A percentile compares a stretch with the other conserved stretches of the same genome.
These are phyloP conservation scores for Esteya vermicola DNA, from an alignment of 2,329 filamentous ascomycete genomes.

Conservation along the genomic window DNA sequence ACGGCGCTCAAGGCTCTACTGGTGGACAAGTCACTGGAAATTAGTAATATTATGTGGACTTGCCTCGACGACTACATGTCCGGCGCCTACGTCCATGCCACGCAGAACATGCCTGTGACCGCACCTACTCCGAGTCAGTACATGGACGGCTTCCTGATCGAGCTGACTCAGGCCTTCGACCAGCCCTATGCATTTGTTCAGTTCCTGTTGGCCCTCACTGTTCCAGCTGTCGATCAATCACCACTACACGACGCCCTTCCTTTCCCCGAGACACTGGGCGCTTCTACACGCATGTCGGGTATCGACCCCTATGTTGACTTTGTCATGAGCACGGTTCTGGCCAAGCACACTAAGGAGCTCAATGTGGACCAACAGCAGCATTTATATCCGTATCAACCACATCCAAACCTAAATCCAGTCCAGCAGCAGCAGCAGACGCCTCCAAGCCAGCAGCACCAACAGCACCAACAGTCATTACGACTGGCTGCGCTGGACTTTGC, in stretches of 20 bases:
- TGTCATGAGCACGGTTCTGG: conserved; percentile 65
- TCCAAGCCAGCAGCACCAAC: no score
- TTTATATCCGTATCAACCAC: no score
- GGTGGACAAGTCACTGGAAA: conserved; percentile 52
- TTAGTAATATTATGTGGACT: conserved; percentile 65
- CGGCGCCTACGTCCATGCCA: conserved; percentile 30
- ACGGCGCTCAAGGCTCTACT: conserved; percentile 63
- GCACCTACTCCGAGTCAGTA: conserved; percentile 16
- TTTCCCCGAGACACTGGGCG: conserved; percentile 76
- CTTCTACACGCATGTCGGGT: conserved; percentile 60
- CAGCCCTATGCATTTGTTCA: conserved; percentile 74
- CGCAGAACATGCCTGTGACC: conserved; percentile 19
- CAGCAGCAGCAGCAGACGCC: conserved; percentile 52
- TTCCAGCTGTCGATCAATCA: conserved; percentile 46
- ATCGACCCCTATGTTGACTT: conserved; percentile 92
- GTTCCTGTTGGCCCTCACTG: conserved; percentile 58
- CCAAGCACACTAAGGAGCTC: conserved; percentile 35
- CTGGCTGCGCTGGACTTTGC: conserved; percentile 78
- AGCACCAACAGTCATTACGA: conserved; percentile 57
- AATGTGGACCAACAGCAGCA: conserved; percentile 50
- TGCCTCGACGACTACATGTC: conserved; percentile 69
- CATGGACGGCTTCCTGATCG: conserved; percentile 55
- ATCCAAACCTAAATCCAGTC: no score
- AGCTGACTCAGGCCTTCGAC: conserved; percentile 67
- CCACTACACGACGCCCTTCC: conserved; percentile 62